Conservation (phyloP, 1,284 basidiomycete genomes). For the Golubevia sp. region DNA sequence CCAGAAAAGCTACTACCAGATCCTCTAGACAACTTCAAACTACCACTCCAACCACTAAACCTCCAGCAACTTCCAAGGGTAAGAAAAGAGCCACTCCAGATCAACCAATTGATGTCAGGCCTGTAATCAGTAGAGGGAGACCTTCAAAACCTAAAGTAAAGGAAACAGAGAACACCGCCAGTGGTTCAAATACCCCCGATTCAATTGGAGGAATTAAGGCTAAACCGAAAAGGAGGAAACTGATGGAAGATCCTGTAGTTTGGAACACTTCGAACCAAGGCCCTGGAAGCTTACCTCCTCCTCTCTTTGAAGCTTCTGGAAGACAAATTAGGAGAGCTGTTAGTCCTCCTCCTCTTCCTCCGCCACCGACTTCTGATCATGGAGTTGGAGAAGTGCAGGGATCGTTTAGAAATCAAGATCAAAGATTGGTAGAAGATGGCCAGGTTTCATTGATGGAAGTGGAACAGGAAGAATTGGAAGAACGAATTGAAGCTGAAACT, state of each 20-base stretch:
- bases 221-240: background rate
- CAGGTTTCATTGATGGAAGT: too few relatives aligned
- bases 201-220: too few relatives aligned
- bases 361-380: background rate
- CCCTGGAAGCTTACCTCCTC: background rate
- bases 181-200: too few relatives aligned
- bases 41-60: background rate
- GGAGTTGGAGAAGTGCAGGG: too few relatives aligned
- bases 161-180: too few relatives aligned
- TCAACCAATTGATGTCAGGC: too few relatives aligned
- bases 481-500: too few relatives aligned
- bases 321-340: background rate
- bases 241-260: background rate
- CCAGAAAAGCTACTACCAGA: background rate
- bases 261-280: background rate
- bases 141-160: background rate
- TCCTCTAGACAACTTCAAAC: background rate
- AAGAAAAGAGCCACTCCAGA: background rate
- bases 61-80: background rate
- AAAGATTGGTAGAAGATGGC: too few relatives aligned
- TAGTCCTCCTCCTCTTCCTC: background rate
- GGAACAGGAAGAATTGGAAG: too few relatives aligned
- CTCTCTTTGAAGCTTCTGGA: background rate
- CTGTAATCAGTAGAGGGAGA: background rate
- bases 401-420: too few relatives aligned